Base-by-base conservation (phyloP, 2,329 filamentous ascomycete species). In the Purpureocillium takamizusanense region DNA sequence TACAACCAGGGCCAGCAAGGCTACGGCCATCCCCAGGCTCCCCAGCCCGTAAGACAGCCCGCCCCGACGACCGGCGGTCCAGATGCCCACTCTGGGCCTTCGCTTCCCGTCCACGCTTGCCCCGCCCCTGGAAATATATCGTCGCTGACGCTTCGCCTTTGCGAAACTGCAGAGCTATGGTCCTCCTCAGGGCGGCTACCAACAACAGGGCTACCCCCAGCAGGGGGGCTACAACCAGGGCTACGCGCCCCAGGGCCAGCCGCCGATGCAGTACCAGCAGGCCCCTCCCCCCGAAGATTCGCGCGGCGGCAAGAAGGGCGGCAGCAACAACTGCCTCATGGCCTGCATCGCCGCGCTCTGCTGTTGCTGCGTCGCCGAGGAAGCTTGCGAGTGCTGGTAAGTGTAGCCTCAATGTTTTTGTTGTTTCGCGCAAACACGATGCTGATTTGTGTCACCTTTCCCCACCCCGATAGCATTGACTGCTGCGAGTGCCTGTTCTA, bases 351-450 rank as follows among this genome's bases (percentile, higher is more conserved):
- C 69, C 8, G 57, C 62, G 13, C 49, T 73, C 38, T 72, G 68
- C 57, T 71, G 65, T 54, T 73, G 69, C 54, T 72, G 67, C 45
- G 62, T 66, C 38, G 58, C 62, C 32, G 69, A 72, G 40, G 69
- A 71, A 46, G 62, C 59, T 23, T 72, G 69, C 52, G 69, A 73
- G 49, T 67, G 64, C 46, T 72, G 69, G 64, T 63, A 59, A 56
- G 60, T 58, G 6, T 10, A 21, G 10, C 10, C 16, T 11, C 29
- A n/a, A 5, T 25, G 21, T 25, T 10, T 25, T 15, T 32, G 36
- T 29, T 43, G 56, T 44, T 25, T 31, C 37, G 36, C 32, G 33
- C 36, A 36, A 38, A 33, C 15, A 6, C 30, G 7, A 34, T 6
- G 15, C 30, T 31, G 30, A 16, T 31, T 14, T 11, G 11, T 16